Conservation (phyloP, 495 filamentous ascomycete species). For the Aspergillus asperescens region DNA sequence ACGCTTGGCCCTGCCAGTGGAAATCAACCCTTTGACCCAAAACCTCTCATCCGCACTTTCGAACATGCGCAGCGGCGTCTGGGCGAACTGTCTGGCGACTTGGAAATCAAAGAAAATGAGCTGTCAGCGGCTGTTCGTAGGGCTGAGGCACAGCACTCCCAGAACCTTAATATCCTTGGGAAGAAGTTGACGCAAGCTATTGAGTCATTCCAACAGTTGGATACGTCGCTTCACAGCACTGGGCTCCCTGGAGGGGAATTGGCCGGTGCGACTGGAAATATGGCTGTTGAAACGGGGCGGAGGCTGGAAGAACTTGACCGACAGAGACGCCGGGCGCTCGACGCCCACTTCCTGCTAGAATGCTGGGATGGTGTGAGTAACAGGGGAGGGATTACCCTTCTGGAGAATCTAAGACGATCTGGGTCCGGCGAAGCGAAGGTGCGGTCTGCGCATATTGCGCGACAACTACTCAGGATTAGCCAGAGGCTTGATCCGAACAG, state of each 20-base stretch:
- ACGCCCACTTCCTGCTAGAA: slow-evolving; percentile 90
- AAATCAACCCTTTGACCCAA: slow-evolving; percentile 86
- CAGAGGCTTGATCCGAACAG: slow-evolving; percentile 71
- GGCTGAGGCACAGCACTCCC: slow-evolving; percentile 86
- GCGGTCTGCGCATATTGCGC: slow-evolving; percentile 81
- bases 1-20: slow-evolving; percentile 34
- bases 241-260: slow-evolving; percentile 42
- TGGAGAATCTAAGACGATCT: slow-evolving; percentile 75
- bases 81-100: slow-evolving; percentile 72
- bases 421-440: slow-evolving; percentile 82
- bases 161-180: slow-evolving; percentile 78
- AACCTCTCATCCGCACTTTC: slow-evolving; percentile 92
- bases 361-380: slow-evolving; percentile 94
- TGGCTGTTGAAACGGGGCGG: slow-evolving; percentile 93
- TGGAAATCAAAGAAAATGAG: slow-evolving; percentile 84
- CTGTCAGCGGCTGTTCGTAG: slow-evolving; percentile 80
- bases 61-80: slow-evolving; percentile 81
- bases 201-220: slow-evolving; percentile 81
- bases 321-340: slow-evolving; percentile 80
- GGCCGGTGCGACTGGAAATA: slow-evolving; percentile 64
- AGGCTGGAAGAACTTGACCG: slow-evolving; percentile 89
- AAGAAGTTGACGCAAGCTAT: slow-evolving; percentile 87
- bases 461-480: slow-evolving; percentile 83
- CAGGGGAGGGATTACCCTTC: slow-evolving; percentile 66
- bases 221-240: slow-evolving; percentile 62